Base-by-base conservation (phyloP, 768 basidiomycete species). In the Tricholomella constricta region DNA sequence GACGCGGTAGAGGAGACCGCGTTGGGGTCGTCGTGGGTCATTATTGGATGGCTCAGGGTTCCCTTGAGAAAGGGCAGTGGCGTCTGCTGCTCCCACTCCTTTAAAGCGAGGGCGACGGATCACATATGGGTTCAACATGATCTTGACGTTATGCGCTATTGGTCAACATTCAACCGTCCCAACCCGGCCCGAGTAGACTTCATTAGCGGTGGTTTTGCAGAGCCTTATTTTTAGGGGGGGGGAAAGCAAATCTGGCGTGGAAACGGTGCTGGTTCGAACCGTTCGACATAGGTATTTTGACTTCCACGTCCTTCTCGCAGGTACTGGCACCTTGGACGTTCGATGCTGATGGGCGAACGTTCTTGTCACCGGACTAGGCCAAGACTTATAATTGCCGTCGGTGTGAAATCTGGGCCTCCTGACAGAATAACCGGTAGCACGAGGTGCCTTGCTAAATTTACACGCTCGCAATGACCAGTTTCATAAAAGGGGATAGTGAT, bases 61-160 rank as follows among this genome's bases (percentile, higher is more conserved):
- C 29, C 2, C 27, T 27, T 22, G 23, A 41, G 45, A 40, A 26
- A 14, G 2, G 36, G 20, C n/a, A 12, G 26, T 5, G 12, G 12
- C 31, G 3, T 41, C 36, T 31, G 50, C 43, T 37, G 31, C 45
- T 40, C 36, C 6, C 17, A 19, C n/a, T 36, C 45, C 51, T 44
- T 58, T 60, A 57, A 59, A 48, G 54, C 38, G 36, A 27, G 23
- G 15, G 46, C 36, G 38, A 56, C 55, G 57, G 62, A 63, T 63
- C 62, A 63, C 49, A 43, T 23, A 48, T n/a, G 35, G 22, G 17
- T 51, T 45, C 20, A 48, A 56, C 50, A 23, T 50, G 52, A 40
- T 45, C 19, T 59, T 60, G 52, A 68, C 66, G 66, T 68, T 66
- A 66, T 65, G 51, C 51, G 36, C 29, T 53, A 65, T 68, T 68